phyloP scores from a whole-genome alignment of 345 rosid genomes.

The Citrus sp. region DNA sequence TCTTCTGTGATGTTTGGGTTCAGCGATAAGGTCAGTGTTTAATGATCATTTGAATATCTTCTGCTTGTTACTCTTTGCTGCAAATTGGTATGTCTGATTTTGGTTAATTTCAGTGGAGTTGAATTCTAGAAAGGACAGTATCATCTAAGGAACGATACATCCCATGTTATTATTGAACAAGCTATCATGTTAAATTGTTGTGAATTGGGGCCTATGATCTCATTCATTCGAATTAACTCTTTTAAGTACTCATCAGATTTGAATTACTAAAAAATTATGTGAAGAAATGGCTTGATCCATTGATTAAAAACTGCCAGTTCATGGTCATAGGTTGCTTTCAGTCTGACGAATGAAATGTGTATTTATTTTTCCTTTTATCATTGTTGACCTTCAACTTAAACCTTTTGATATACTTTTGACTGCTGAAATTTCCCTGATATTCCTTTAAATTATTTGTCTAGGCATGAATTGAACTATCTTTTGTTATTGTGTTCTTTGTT shows the following conservation, averaged over 20 bases:
- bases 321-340: neutral
- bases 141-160: neutral
- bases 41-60: neutral
- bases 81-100: neutral
- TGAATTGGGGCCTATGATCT: neutral
- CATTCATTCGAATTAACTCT: neutral
- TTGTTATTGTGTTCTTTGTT: neutral
- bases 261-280: neutral
- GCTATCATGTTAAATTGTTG: neutral
- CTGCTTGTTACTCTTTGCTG: neutral
- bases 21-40: conserved; percentile 71
- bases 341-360: neutral
- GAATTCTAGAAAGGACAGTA: neutral
- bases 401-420: neutral
- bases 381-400: neutral
- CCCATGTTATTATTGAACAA: neutral
- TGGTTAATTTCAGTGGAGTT: neutral
- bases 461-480: neutral
- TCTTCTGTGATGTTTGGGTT: conserved; percentile 97
- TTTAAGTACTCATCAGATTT: neutral
- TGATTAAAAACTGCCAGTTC: neutral
- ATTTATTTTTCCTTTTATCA: neutral
- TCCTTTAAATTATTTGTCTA: neutral
- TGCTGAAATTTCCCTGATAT: neutral
- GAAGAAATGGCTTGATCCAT: neutral